phyloP scores from a whole-genome alignment of 176 grass and related monocot species.

The Eragrostis curvula region DNA sequence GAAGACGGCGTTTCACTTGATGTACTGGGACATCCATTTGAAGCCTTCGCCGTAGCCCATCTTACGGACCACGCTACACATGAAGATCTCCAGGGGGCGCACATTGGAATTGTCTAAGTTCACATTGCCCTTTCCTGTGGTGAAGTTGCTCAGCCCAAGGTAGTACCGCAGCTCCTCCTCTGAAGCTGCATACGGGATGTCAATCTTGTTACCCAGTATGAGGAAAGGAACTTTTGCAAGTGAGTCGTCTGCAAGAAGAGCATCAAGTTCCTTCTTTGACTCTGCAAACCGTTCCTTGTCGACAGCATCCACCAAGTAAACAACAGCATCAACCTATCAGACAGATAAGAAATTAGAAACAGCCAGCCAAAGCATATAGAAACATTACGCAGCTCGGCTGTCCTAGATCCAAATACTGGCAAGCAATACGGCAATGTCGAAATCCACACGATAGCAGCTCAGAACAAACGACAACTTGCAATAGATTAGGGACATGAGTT shows the following conservation, averaged over 20 bases:
- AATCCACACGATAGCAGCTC: background rate
- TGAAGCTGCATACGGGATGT: constrained; percentile 61
- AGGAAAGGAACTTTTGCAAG: constrained; percentile 59
- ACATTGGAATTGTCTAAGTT: constrained; percentile 56
- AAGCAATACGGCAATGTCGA: background rate
- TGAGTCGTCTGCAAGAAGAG: constrained; percentile 55
- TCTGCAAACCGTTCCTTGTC: constrained; percentile 61
- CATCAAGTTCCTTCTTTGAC: constrained; percentile 56
- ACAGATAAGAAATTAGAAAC: constrained; percentile 29
- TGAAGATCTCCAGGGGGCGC: constrained; percentile 67
- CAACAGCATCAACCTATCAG: constrained; percentile 56
- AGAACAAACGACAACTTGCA: background rate
- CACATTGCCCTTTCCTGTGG: constrained; percentile 64
- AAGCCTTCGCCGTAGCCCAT: constrained; percentile 69
- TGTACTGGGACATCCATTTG: constrained; percentile 79
- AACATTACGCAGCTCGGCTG: constrained; percentile 11
- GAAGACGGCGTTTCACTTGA: constrained; percentile 45
- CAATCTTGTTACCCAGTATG: constrained; percentile 60
- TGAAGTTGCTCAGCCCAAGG: constrained; percentile 74
- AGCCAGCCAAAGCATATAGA: constrained; percentile 1
- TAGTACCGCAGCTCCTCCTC: constrained; percentile 73
- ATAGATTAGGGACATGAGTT: background rate
- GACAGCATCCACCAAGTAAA: constrained; percentile 61
- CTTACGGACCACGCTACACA: constrained; percentile 70
- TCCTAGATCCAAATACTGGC: background rate